Conservation (phyloP, 192 early-diverging fungal species). For the Podochytrium sp. region DNA sequence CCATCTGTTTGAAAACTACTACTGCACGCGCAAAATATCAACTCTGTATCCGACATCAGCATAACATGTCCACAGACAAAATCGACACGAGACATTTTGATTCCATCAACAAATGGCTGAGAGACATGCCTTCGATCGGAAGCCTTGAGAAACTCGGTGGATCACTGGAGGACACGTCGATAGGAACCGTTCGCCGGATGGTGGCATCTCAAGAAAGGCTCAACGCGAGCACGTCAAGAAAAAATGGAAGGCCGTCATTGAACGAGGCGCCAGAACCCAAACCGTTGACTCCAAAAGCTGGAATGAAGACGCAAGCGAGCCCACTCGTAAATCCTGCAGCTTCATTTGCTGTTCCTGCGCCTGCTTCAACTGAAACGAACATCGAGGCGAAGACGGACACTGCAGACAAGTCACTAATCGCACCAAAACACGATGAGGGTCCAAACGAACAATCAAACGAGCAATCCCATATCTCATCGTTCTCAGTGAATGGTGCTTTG, state of each 20-base stretch:
- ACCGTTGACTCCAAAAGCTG: neutral
- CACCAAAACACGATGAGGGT: neutral
- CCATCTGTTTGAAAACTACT: too few relatives aligned
- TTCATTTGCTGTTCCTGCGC: neutral
- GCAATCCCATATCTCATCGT: neutral
- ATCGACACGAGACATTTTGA: too few relatives aligned
- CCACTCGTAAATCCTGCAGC: too few relatives aligned
- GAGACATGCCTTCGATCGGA: neutral
- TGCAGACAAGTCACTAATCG: neutral
- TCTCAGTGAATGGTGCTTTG: neutral
- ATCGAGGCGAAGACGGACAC: neutral
- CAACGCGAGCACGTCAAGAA: neutral
- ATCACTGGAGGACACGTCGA: constrained; percentile 4
- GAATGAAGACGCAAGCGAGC: too few relatives aligned
- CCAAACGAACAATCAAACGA: neutral
- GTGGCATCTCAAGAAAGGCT: neutral
- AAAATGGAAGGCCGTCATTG: neutral
- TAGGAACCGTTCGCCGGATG: neutral
- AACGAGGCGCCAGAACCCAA: neutral
- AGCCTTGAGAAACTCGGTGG: constrained; percentile 1
- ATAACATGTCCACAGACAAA: too few relatives aligned
- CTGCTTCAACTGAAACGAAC: neutral
- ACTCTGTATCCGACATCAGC: too few relatives aligned
- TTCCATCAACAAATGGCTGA: constrained; percentile 6
- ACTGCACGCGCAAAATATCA: too few relatives aligned